Evolutionary conservation across 139 green algal species (phyloP), one percentile per base, ranked within the genome.

Genomic region (Tetradesmus obliquus): DNA sequence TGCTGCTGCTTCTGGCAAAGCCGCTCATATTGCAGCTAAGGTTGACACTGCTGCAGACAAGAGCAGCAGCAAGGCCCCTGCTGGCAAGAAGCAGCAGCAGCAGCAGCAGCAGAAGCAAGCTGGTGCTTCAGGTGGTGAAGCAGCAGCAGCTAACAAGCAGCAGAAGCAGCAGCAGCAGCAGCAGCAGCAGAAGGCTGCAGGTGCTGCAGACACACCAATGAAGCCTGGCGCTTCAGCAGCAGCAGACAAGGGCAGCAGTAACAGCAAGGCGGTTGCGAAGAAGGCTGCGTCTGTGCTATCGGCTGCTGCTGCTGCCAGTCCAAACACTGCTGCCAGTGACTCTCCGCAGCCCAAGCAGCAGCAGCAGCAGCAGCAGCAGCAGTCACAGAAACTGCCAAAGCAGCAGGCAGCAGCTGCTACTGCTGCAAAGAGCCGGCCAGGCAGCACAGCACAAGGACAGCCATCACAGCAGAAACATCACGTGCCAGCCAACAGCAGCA

Each of bases 81-180:
- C 60, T 15, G 19, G 8, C 19, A 45, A 45, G 32, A 45, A 45
- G 32, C 32, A 45, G 32, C 32, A 6, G 74, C 20, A 32, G 74
- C 74, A 82, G 74, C 74, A 82, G 74, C 74, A 51, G 19, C 45
- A n/a, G 74, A 45, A 45, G 32, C 32, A 45, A 82, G 74, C 15
- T 3, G 8, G 74, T 82, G 8, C 8, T 53, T 32, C 2, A 82
- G 32, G 32, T 84, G 79, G 32, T 84, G 79, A 22, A 76, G 66
- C 66, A 76, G 66, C 66, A 76, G 66, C 66, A 24, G 74, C 32
- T 19, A 20, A 76, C 54, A 54, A 54, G 83, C 83, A 76, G 83
- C 83, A 76, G 83, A 54, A 54, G 83, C 83, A 76, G 83, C 83
- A 76, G 83, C 83, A 76, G 83, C 83, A 76, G 83, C 83, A 76